Evolutionary conservation across 495 filamentous ascomycete genomes (phyloP).

Genomic region (Annulohypoxylon bovei): DNA sequence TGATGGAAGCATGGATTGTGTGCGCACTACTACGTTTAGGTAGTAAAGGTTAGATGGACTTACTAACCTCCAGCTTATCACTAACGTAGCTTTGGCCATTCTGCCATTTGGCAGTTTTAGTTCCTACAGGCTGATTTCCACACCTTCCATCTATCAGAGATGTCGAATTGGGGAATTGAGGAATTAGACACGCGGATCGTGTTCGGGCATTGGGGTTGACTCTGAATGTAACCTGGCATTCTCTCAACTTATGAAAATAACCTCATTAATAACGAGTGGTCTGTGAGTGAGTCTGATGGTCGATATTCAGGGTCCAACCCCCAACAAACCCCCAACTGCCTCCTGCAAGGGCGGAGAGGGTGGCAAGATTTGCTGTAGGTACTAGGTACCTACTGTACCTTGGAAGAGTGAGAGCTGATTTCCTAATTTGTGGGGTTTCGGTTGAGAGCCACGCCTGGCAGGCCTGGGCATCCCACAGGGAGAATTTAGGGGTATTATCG

Average conservation of each 20-base stretch:
- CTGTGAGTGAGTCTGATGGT: conserved; percentile 13
- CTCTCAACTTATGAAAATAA: conserved; percentile 4
- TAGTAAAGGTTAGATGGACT: conserved; percentile 17
- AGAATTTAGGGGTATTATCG: conserved; percentile 28
- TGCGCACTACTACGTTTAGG: background rate
- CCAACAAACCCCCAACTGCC: conserved; percentile 24
- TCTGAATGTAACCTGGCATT: conserved; percentile 17
- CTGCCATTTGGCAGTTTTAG: background rate
- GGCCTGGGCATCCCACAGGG: conserved; percentile 26
- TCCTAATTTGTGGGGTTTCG: conserved; percentile 32
- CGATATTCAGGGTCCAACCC: conserved; percentile 32
- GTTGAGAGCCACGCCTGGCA: conserved; percentile 21
- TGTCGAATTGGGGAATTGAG: background rate
- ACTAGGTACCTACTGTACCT: conserved; percentile 4
- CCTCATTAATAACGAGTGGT: conserved; percentile 14
- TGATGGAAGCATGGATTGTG: conserved; percentile 13
- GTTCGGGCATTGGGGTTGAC: conserved; percentile 16
- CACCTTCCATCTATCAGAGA: conserved; percentile 5
- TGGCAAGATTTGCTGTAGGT: conserved; percentile 18
- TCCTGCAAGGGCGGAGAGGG: conserved; percentile 33
- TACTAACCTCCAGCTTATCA: conserved; percentile 18
- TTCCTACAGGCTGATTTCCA: conserved; percentile 31
- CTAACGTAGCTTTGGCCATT: background rate
- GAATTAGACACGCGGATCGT: background rate
- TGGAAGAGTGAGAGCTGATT: conserved; percentile 34